Conservation (phyloP, 2,329 filamentous ascomycete species). For the Gliomastix tumulicola region DNA sequence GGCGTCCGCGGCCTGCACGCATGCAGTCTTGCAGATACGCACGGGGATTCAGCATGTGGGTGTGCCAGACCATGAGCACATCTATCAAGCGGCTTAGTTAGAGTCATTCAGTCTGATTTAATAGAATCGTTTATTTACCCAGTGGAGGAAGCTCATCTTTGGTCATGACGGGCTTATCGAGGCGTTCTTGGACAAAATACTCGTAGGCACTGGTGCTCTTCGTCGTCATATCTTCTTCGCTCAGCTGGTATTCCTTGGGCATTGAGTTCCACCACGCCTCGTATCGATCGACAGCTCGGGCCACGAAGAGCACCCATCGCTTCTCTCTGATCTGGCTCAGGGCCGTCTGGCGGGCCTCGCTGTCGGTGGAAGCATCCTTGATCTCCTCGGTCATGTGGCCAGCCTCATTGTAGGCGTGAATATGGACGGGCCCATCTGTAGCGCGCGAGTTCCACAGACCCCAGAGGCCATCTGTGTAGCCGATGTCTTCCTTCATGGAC, state of each 20-base stretch:
- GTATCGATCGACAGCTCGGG: slow-evolving; percentile 63
- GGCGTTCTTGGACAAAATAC: too few species aligned
- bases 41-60: slow-evolving; percentile 71
- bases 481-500: slow-evolving; percentile 58
- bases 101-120: too few species aligned
- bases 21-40: slow-evolving; percentile 69
- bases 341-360: slow-evolving; percentile 3
- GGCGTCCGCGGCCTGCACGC: slow-evolving; percentile 41
- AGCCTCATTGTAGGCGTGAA: too few species aligned
- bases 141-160: too few species aligned
- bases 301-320: slow-evolving; percentile 65
- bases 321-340: slow-evolving; percentile 59
- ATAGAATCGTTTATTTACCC: too few species aligned
- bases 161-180: too few species aligned
- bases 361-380: background rate
- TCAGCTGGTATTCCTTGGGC: slow-evolving; percentile 16
- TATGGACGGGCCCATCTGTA: too few species aligned
- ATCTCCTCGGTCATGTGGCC: slow-evolving; percentile 2
- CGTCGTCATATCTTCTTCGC: slow-evolving; percentile 29
- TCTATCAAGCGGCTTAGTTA: slow-evolving; percentile 41
- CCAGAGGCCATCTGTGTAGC: slow-evolving; percentile 61
- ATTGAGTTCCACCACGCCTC: slow-evolving; percentile 54
- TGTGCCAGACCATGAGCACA: slow-evolving; percentile 73
- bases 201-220: too few species aligned
- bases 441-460: slow-evolving; percentile 46